Evolutionary conservation across 768 basidiomycete species (phyloP).

Genomic region (Phanerochaete carnosa): DNA sequence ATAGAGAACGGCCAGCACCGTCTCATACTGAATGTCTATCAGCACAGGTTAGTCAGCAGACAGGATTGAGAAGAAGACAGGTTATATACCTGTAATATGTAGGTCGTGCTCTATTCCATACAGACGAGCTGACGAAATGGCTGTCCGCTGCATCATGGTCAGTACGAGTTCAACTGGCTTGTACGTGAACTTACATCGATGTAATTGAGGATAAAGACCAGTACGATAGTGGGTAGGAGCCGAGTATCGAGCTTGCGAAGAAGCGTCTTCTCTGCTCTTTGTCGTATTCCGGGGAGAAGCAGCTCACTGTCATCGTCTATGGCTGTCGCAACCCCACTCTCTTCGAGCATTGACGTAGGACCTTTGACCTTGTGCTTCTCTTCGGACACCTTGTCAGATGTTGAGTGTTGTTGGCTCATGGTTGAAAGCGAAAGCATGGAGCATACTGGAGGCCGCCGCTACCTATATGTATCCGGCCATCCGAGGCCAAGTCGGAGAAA

Average conservation of each 20-base stretch:
- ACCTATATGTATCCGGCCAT: background rate
- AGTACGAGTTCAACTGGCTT: background rate
- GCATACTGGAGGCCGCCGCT: background rate
- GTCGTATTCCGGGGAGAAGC: constrained; percentile 18
- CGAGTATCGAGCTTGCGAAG: constrained; percentile 54
- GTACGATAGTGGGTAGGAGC: constrained; percentile 52
- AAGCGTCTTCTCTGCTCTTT: constrained; percentile 35
- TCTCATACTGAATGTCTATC: constrained; percentile 51
- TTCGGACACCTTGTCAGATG: background rate
- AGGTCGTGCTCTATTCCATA: constrained; percentile 40
- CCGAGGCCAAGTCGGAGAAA: background rate
- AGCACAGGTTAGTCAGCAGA: background rate
- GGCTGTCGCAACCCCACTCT: background rate
- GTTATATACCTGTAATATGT: constrained; percentile 25
- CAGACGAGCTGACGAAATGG: constrained; percentile 36
- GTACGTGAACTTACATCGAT: constrained; percentile 45
- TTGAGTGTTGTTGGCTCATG: background rate
- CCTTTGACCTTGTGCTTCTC: background rate
- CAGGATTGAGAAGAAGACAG: background rate
- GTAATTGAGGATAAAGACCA: constrained; percentile 66
- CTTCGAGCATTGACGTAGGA: constrained; percentile 4
- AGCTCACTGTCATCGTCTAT: constrained; percentile 17
- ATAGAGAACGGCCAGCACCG: constrained; percentile 50
- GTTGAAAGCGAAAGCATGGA: background rate
- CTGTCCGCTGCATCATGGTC: constrained; percentile 27